phyloP scores from a whole-genome alignment of 805 yeast genomes.

The Zygosaccharomyces pseudorouxii region DNA sequence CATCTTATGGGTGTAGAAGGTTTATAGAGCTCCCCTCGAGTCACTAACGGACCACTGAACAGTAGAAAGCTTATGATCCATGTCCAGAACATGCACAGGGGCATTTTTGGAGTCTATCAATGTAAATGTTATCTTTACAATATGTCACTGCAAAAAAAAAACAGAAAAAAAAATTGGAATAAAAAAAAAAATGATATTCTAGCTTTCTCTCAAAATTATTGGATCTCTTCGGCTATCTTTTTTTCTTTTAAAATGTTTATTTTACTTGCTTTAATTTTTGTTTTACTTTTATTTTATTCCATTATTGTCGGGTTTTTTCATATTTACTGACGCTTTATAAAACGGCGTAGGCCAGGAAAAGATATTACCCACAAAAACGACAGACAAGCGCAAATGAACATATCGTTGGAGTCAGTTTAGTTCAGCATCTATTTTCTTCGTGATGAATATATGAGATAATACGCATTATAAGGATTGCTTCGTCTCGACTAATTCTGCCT shows the following conservation, averaged over 20 bases:
- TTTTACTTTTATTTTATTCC: background rate
- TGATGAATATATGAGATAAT: background rate
- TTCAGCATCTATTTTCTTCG: background rate
- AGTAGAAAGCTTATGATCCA: background rate
- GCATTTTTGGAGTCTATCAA: background rate
- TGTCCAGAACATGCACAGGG: background rate
- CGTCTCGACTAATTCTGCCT: conserved; percentile 3
- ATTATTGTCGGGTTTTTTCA: conserved; percentile 12
- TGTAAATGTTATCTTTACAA: background rate
- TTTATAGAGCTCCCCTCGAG: conserved; percentile 21
- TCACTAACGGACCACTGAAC: background rate
- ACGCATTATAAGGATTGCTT: conserved; percentile 1
- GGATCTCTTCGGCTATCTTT: conserved; percentile 13
- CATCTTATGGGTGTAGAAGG: conserved; percentile 26
- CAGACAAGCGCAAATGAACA: background rate
- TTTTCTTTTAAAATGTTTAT: conserved; percentile 4
- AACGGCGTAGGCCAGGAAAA: conserved; percentile 32
- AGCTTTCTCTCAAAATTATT: background rate
- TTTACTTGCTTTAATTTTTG: conserved; percentile 22
- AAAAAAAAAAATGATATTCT: background rate
- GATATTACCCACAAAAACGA: background rate
- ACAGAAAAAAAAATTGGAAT: background rate
- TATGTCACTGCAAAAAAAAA: background rate
- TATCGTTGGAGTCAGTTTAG: background rate
- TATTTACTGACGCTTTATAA: conserved; percentile 26